Base-by-base conservation (phyloP, 306 rosid species). In the Prosopis cineraria region DNA sequence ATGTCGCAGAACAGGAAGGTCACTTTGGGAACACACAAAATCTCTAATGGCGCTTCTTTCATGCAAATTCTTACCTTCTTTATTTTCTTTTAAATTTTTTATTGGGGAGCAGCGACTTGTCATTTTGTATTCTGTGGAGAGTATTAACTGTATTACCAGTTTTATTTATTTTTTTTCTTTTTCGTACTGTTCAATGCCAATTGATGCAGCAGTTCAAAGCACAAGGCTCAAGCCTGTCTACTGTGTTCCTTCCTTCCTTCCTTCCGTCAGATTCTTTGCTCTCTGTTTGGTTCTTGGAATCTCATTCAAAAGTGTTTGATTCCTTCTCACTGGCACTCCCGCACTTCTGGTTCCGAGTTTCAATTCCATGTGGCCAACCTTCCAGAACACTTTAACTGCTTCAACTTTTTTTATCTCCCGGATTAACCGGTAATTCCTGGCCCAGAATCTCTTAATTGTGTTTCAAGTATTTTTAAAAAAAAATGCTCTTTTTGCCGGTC, bases 381-480 rank as follows among this genome's bases (percentile, higher is more conserved):
- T 13, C 53, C 30, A 36, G 68, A 44, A 59, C 80, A 73, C 82
- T 69, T 44, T 78, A 67, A 72, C 73, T 17, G 78, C 43, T 83
- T 82, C 86, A 55, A 24, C 59, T 68, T 24, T 47, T 45, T 10
- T 62, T 34, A 7, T 8, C 34, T 39, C 16, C 13, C 36, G 22
- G 69, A 37, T 59, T 47, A 66, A 43, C 69, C 64, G 91, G 94
- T 91, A 80, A 77, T 39, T 79, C 70, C 45, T 77, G 33, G 55
- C 34, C 59, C 40, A 7, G 25, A 22, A 14, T 48, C 70, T 79
- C 48, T 63, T 68, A 47, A 40, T 24, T 30, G 68, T 77, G 77
- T 78, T 44, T 56, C 71, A 52, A 19, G n/a, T 56, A 65, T 43
- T 63, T 50, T 27, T 73, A 37, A 60, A 78, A 36, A 64, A 79